Conservation (phyloP, 1,284 basidiomycete species). For the Irpex rosettiformis region DNA sequence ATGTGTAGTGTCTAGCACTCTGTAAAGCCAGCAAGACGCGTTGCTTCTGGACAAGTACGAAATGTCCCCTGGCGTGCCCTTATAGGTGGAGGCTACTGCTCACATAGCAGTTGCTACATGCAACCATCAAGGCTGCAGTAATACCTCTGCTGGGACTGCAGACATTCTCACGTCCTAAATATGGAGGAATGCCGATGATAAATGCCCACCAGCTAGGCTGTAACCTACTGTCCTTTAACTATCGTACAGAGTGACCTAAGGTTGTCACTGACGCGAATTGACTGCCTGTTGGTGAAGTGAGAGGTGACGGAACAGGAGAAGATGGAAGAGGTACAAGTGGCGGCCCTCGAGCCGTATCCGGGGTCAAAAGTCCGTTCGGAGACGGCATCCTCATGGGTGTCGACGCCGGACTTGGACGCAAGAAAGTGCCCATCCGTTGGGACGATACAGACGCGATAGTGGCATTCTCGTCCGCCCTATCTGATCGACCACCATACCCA, state of each 20-base stretch:
- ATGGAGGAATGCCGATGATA: background rate
- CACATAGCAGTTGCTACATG: background rate
- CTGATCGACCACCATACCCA: background rate
- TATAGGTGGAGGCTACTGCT: background rate
- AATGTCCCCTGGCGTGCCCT: background rate
- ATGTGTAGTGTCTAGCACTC: background rate
- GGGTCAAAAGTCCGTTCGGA: conserved; percentile 6
- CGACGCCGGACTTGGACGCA: background rate
- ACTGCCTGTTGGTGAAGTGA: background rate
- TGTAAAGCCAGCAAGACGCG: background rate
- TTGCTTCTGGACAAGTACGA: background rate
- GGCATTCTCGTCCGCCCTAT: background rate
- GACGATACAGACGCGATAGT: background rate
- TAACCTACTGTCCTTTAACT: background rate
- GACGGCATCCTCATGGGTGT: background rate
- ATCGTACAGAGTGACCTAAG: background rate
- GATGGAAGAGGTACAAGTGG: conserved; percentile 25
- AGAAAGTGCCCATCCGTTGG: background rate
- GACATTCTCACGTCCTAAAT: background rate
- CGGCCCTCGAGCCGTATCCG: conserved; percentile 16
- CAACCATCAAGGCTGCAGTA: conserved; percentile 1
- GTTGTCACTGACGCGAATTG: background rate
- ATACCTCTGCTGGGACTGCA: background rate
- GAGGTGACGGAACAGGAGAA: conserved; percentile 24
- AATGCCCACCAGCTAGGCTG: background rate